Conservation (phyloP, 306 rosid genomes). For the Arachis stenosperma region DNA sequence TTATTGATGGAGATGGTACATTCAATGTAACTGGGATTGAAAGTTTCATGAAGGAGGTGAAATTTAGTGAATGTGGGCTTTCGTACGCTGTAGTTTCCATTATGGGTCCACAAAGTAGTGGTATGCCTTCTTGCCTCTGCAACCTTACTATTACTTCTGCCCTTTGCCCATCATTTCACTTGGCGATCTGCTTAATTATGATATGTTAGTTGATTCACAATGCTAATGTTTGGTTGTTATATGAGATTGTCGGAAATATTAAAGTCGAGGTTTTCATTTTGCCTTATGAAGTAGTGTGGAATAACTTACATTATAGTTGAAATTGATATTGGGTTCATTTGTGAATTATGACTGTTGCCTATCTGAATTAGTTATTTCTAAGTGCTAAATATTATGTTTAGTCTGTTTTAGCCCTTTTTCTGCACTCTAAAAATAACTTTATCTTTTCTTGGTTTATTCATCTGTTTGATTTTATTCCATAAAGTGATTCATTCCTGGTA, state of each 20-base stretch:
- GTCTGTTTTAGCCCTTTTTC: not conserved
- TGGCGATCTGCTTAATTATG: constrained; percentile 26
- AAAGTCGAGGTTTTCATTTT: constrained; percentile 17
- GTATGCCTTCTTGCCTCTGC: constrained; percentile 55
- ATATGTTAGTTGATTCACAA: constrained; percentile 23
- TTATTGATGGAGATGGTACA: constrained; percentile 89
- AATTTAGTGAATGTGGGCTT: constrained; percentile 88
- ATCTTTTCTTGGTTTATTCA: constrained; percentile 12
- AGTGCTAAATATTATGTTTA: constrained; percentile 19
- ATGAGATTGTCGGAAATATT: constrained; percentile 19
- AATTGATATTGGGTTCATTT: constrained; percentile 27
- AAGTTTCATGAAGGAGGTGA: constrained; percentile 76
- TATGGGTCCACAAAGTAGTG: constrained; percentile 99
- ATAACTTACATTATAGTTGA: constrained; percentile 30
- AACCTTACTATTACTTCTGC: constrained; percentile 32
- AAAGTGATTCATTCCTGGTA: not conserved
- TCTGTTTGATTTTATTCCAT: constrained; percentile 20
- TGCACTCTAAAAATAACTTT: not conserved
- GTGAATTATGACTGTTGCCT: constrained; percentile 22
- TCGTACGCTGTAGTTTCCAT: constrained; percentile 94
- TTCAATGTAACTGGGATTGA: constrained; percentile 80
- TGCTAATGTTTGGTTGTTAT: constrained; percentile 30
- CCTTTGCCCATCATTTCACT: not conserved
- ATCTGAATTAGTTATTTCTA: constrained; percentile 17
- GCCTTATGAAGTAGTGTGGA: constrained; percentile 19